Conservation (phyloP, 768 basidiomycete genomes). For the Russula sp. region DNA sequence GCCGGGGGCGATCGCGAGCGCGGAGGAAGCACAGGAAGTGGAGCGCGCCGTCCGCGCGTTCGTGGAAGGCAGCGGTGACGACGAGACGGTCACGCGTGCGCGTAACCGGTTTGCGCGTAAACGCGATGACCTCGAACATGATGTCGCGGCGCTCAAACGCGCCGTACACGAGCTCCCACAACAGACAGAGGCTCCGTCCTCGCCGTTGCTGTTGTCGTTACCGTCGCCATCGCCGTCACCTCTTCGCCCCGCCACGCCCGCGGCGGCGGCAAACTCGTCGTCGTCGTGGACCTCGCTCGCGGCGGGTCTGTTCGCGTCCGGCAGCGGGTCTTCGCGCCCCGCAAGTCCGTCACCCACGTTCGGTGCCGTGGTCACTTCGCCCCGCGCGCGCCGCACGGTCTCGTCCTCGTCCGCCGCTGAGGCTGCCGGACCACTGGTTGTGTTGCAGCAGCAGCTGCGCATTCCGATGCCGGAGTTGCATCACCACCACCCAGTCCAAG, state of each 20-base stretch:
- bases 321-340: slow-evolving; percentile 29
- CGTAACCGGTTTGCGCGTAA: slow-evolving; percentile 46
- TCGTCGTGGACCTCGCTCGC: slow-evolving; percentile 45
- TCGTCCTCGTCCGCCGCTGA: slow-evolving; percentile 24
- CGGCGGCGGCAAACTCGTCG: slow-evolving; percentile 11
- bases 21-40: slow-evolving; percentile 32
- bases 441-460: slow-evolving; percentile 36
- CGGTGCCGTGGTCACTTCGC: slow-evolving; percentile 63
- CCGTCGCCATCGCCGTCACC: too few species aligned
- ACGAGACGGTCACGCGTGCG: slow-evolving; percentile 41
- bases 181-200: neutral
- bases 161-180: slow-evolving; percentile 40
- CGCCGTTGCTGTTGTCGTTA: neutral
- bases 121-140: slow-evolving; percentile 66
- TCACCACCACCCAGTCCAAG: slow-evolving; percentile 12
- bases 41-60: slow-evolving; percentile 50
- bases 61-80: slow-evolving; percentile 45
- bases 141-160: slow-evolving; percentile 62
- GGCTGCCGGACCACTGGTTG: slow-evolving; percentile 23
- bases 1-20: slow-evolving; percentile 38
- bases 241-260: slow-evolving; percentile 7
- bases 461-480: slow-evolving; percentile 52
- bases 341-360: slow-evolving; percentile 50
- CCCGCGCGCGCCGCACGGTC: slow-evolving; percentile 44
- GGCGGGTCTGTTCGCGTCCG: slow-evolving; percentile 41